Evolutionary conservation across 129 eudicot genomes (phyloP).

Genomic region (Erigeron canadensis): DNA sequence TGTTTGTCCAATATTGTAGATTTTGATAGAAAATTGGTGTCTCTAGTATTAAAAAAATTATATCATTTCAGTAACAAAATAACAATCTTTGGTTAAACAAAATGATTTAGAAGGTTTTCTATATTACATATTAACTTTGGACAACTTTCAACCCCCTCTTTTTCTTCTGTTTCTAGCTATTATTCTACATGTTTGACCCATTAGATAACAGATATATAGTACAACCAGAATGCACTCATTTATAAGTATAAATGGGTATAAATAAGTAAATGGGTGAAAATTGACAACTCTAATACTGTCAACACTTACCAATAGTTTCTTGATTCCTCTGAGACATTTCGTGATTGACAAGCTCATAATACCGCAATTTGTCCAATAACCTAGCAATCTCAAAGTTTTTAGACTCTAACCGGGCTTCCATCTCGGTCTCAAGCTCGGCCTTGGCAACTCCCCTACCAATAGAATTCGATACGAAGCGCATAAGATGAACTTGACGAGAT

Average conservation of each 20-base stretch:
- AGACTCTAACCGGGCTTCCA: slow-evolving; percentile 66
- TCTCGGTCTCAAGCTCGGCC: slow-evolving; percentile 76
- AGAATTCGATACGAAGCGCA: slow-evolving; percentile 69
- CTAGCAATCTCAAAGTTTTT: slow-evolving; percentile 93
- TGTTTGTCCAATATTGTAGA: background rate
- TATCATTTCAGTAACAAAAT: background rate
- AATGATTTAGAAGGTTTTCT: background rate
- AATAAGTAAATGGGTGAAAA: background rate
- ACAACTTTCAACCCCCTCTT: background rate
- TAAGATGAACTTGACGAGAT: slow-evolving; percentile 59
- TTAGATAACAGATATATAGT: background rate
- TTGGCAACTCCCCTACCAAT: slow-evolving; percentile 79
- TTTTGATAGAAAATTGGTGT: background rate
- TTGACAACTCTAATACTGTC: background rate
- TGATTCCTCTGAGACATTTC: slow-evolving; percentile 99
- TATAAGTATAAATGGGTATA: background rate
- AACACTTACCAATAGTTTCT: slow-evolving; percentile 80
- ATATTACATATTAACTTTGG: background rate
- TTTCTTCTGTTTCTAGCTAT: too few relatives aligned
- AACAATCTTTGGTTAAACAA: too few relatives aligned
- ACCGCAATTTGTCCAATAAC: slow-evolving; percentile 68
- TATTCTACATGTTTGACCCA: background rate
- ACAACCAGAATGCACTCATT: background rate
- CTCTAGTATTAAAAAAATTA: background rate
- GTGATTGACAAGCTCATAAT: slow-evolving; percentile 80